These are phyloP conservation scores for Eutrema japonicum DNA, from an alignment of 345 rosid species.

Conservation along the genomic window DNA sequence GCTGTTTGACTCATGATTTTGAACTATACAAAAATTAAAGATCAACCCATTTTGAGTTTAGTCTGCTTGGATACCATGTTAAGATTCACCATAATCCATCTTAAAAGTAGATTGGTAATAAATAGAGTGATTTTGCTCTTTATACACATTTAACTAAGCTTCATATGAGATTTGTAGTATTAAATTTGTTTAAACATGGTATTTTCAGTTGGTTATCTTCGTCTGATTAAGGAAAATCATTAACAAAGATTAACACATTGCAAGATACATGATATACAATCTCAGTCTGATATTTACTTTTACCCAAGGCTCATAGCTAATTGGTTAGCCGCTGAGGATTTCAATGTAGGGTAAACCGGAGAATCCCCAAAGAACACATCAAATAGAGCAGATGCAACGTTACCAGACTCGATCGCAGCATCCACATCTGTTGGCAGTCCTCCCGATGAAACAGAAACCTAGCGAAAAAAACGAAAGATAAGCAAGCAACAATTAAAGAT, in stretches of 20 bases:
- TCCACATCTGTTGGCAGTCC: constrained; percentile 58
- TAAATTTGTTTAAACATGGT: neutral
- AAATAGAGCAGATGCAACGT: constrained; percentile 64
- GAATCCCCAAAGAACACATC: constrained; percentile 78
- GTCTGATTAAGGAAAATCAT: neutral
- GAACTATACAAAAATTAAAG: too few species aligned
- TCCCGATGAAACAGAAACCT: constrained; percentile 68
- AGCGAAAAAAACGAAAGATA: constrained; percentile 20
- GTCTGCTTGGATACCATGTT: neutral
- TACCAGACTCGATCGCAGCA: constrained; percentile 66
- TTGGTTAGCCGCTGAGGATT: constrained; percentile 63
- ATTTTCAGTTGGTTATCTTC: neutral
- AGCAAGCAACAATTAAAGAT: constrained; percentile 1
- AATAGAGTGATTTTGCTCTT: neutral
- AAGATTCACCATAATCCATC: neutral
- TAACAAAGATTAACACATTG: constrained; percentile 18
- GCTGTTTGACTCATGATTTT: neutral
- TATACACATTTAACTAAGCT: neutral
- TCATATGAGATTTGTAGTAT: neutral
- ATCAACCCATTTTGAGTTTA: neutral
- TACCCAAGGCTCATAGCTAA: constrained; percentile 49
- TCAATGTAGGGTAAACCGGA: constrained; percentile 83
- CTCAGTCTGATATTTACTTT: constrained; percentile 5
- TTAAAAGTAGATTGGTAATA: neutral
- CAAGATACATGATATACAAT: constrained; percentile 19